A percentile compares a stretch with the other conserved stretches of the same genome.
Conservation (phyloP, 1,139 yeast genomes). For the Wickerhamomyces sp. region DNA sequence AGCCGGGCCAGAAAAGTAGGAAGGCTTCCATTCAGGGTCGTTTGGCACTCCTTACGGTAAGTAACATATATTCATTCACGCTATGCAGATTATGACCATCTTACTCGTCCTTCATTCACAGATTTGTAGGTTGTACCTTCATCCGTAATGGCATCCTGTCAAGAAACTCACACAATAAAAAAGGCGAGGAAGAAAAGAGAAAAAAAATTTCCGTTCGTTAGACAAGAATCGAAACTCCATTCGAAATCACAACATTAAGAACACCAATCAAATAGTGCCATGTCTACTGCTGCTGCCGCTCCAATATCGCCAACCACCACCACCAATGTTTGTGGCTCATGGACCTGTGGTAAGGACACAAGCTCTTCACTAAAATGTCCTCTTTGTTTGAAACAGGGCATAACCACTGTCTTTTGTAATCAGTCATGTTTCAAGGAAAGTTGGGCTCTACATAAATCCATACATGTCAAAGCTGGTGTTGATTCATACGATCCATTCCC, state of each 20-base stretch:
- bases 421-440: conserved; percentile 79
- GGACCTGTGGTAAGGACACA: conserved; percentile 81
- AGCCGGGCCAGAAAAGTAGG: too few relatives aligned
- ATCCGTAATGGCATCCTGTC: not conserved
- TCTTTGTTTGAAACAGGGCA: conserved; percentile 71
- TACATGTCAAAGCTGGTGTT: conserved; percentile 39
- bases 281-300: not conserved
- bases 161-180: not conserved
- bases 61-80: too few relatives aligned
- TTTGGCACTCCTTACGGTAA: too few relatives aligned
- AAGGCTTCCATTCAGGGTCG: too few relatives aligned
- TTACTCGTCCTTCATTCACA: too few relatives aligned
- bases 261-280: not conserved
- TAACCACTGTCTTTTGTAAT: conserved; percentile 66
- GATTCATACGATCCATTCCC: conserved; percentile 85
- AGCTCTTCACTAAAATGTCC: conserved; percentile 83
- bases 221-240: too few relatives aligned
- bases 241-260: not conserved
- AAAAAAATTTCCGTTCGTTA: not conserved
- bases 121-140: too few relatives aligned
- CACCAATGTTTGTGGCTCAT: conserved; percentile 39
- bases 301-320: not conserved
- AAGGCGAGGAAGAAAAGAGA: not conserved
- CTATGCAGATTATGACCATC: too few relatives aligned
- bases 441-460: conserved; percentile 56